Evolutionary conservation across 2,329 filamentous ascomycete genomes (phyloP).

Genomic region (Cladophialophora carrionii): DNA sequence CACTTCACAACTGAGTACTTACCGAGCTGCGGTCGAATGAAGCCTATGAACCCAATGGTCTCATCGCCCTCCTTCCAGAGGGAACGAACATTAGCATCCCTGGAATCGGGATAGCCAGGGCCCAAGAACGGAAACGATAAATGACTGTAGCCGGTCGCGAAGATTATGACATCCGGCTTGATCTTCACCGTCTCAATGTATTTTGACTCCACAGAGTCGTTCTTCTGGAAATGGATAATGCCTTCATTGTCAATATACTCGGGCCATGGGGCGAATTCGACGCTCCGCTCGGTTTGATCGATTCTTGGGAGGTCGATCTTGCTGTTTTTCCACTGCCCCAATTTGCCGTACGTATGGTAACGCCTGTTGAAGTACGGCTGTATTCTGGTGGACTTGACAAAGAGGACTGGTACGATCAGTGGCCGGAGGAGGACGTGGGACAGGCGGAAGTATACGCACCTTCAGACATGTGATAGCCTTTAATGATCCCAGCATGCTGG

Average conservation of each 20-base stretch:
- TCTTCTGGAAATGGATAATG: constrained; percentile 19
- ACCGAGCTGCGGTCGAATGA: constrained; percentile 18
- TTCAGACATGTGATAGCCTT: constrained; percentile 19
- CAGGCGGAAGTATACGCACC: not conserved
- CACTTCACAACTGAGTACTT: not conserved
- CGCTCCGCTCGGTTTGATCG: constrained; percentile 8
- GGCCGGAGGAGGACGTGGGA: not conserved
- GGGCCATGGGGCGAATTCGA: constrained; percentile 19
- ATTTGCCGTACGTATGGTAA: constrained; percentile 6
- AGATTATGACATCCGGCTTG: constrained; percentile 18
- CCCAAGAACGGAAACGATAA: constrained; percentile 16
- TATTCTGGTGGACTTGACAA: constrained; percentile 20
- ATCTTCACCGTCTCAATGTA: constrained; percentile 12
- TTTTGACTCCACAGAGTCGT: constrained; percentile 15
- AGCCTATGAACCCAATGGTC: constrained; percentile 21
- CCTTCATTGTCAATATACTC: constrained; percentile 21
- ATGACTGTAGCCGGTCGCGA: constrained; percentile 18
- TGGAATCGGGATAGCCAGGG: constrained; percentile 10
- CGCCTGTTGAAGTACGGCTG: constrained; percentile 15
- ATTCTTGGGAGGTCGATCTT: constrained; percentile 14
- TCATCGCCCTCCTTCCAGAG: constrained; percentile 20
- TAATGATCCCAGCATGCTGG: constrained; percentile 13
- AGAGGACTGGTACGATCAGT: constrained; percentile 7
- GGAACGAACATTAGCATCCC: constrained; percentile 15
- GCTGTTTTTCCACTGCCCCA: constrained; percentile 5